Conservation (phyloP, 192 early-diverging fungal genomes). For the Umbelopsis isabellina region DNA sequence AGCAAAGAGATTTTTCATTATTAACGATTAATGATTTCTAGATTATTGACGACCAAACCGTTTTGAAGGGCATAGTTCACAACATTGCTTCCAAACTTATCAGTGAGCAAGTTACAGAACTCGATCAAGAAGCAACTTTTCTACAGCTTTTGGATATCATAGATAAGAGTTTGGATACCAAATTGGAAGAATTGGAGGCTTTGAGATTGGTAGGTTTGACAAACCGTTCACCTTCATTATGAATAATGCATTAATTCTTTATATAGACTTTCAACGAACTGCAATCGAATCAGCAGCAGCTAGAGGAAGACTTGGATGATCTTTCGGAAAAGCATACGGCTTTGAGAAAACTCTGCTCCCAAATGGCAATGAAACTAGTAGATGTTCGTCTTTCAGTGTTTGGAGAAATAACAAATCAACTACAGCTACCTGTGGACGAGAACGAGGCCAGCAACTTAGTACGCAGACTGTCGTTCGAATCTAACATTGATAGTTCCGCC, state of each 20-base stretch:
- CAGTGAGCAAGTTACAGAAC: background rate
- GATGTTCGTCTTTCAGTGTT: conserved; percentile 28
- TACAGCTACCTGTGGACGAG: conserved; percentile 36
- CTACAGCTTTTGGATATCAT: background rate
- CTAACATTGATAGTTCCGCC: conserved; percentile 25
- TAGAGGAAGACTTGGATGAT: conserved; percentile 17
- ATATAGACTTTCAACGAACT: conserved; percentile 8
- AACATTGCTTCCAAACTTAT: background rate
- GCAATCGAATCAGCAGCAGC: conserved; percentile 5
- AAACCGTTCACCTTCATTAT: background rate
- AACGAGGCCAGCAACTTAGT: conserved; percentile 24
- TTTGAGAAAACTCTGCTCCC: conserved; percentile 17
- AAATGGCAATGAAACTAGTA: conserved; percentile 34
- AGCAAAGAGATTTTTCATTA: background rate
- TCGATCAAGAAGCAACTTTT: conserved; percentile 1
- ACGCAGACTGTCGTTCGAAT: conserved; percentile 14
- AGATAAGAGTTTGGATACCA: background rate
- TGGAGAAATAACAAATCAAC: conserved; percentile 30
- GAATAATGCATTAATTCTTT: background rate
- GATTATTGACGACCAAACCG: conserved; percentile 1
- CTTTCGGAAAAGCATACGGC: conserved; percentile 22
- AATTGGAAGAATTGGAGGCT: background rate
- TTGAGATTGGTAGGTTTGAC: conserved; percentile 8
- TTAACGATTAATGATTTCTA: background rate
- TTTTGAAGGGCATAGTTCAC: background rate